A percentile compares a stretch with the other conserved stretches of the same genome.
Evolutionary conservation across 2,329 filamentous ascomycete species (phyloP).

Genomic region (Geoglossum cookeanum): DNA sequence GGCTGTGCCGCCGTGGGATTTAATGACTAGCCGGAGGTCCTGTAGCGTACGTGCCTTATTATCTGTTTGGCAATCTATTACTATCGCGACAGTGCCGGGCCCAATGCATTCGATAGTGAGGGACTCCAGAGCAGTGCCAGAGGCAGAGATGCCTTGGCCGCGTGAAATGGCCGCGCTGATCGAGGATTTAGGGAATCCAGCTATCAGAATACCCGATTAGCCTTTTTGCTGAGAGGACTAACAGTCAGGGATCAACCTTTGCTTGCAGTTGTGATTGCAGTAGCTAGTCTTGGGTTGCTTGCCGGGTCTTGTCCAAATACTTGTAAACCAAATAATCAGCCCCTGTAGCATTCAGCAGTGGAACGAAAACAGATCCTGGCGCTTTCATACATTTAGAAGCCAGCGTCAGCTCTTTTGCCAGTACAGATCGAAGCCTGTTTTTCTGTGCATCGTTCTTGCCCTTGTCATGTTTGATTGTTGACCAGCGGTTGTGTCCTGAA

Average conservation of each 20-base stretch:
- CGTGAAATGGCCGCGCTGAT: constrained; percentile 78
- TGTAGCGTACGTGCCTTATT: constrained; percentile 54
- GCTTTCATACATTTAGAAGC: constrained; percentile 48
- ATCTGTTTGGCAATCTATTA: constrained; percentile 76
- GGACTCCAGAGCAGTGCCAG: constrained; percentile 56
- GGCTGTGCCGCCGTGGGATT: constrained; percentile 47
- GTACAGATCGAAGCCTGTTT: constrained; percentile 45
- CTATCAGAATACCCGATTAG: constrained; percentile 17
- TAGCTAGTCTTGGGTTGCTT: constrained; percentile 56
- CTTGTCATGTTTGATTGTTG: constrained; percentile 91
- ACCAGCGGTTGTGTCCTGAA: constrained; percentile 83
- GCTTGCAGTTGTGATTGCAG: constrained; percentile 57
- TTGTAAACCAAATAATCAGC: constrained; percentile 17
- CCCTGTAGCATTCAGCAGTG: not conserved
- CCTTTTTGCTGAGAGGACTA: not conserved
- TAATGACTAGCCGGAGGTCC: constrained; percentile 53
- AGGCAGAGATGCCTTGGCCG: constrained; percentile 64
- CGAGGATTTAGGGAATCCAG: constrained; percentile 60
- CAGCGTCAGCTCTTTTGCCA: constrained; percentile 54
- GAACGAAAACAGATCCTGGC: not conserved
- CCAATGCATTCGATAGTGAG: constrained; percentile 66
- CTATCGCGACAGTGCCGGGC: constrained; percentile 51
- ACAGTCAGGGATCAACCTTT: constrained; percentile 32
- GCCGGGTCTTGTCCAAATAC: constrained; percentile 58
- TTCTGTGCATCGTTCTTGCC: constrained; percentile 68